Percentiles rank a stretch among this genome's conserved stretches.
phyloP scores from a whole-genome alignment of 257 asterid species.

The Jacaranda copaia region DNA sequence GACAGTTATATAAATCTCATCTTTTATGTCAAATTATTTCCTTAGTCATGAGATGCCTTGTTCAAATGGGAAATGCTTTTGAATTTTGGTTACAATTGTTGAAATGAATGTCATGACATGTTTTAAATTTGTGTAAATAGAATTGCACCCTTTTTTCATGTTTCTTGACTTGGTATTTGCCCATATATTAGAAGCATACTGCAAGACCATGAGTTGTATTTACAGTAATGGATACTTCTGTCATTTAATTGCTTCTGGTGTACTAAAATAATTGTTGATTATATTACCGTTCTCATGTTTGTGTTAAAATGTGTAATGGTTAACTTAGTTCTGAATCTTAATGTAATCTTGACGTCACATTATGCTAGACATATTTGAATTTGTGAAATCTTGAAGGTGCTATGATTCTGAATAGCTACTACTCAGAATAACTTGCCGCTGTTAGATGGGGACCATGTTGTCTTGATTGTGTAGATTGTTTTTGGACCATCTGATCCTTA shows the following conservation, averaged over 20 bases:
- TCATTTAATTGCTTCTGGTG: background rate
- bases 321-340: background rate
- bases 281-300: background rate
- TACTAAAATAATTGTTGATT: background rate
- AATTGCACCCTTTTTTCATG: background rate
- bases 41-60: constrained; percentile 18
- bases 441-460: background rate
- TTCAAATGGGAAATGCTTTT: background rate
- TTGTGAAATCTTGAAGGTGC: constrained; percentile 17
- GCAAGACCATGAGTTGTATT: background rate
- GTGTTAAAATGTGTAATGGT: background rate
- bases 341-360: constrained; percentile 15
- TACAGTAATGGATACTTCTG: background rate
- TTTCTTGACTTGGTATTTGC: constrained; percentile 12
- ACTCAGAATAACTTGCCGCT: too few relatives aligned
- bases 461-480: background rate
- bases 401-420: background rate
- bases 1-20: constrained; percentile 22
- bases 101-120: constrained; percentile 10
- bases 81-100: background rate
- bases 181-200: background rate
- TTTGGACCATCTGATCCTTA: background rate
- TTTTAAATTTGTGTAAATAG: background rate
- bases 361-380: background rate
- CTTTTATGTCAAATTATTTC: background rate